Conservation (phyloP, 2,329 filamentous ascomycete genomes). For the Diaporthe eres region DNA sequence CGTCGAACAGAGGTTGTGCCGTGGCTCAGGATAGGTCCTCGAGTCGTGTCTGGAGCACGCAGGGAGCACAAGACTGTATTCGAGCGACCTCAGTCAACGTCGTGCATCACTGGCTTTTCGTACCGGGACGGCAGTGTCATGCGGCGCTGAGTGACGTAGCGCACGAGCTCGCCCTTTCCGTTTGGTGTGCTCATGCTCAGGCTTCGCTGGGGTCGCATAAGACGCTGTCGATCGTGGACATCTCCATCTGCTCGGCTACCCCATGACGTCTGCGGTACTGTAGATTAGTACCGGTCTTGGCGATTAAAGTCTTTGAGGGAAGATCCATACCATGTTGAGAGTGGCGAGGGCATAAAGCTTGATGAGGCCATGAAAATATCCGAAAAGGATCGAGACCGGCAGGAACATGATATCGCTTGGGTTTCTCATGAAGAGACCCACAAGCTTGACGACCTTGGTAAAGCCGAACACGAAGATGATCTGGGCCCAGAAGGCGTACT, state of each 20-base stretch:
- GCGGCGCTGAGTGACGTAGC: slow-evolving; percentile 60
- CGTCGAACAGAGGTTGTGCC: neutral
- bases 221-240: slow-evolving; percentile 81
- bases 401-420: slow-evolving; percentile 85
- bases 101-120: slow-evolving; percentile 43
- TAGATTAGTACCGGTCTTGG: slow-evolving; percentile 35
- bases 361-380: slow-evolving; percentile 92
- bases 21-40: neutral
- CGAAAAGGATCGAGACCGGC: slow-evolving; percentile 89
- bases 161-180: slow-evolving; percentile 58
- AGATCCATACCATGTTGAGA: slow-evolving; percentile 79
- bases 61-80: neutral
- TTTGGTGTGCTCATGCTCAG: slow-evolving; percentile 60
- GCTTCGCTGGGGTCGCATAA: slow-evolving; percentile 64
- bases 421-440: slow-evolving; percentile 88
- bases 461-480: slow-evolving; percentile 82
- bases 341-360: slow-evolving; percentile 91
- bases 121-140: slow-evolving; percentile 47
- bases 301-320: neutral
- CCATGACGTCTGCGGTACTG: slow-evolving; percentile 83
- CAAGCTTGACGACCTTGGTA: slow-evolving; percentile 91
- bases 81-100: slow-evolving; percentile 3
- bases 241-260: slow-evolving; percentile 94
- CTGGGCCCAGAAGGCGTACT: slow-evolving; percentile 72
- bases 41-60: slow-evolving; percentile 4